phyloP scores from a whole-genome alignment of 1,139 yeast species.

The Debaryomyces robertsiae region DNA sequence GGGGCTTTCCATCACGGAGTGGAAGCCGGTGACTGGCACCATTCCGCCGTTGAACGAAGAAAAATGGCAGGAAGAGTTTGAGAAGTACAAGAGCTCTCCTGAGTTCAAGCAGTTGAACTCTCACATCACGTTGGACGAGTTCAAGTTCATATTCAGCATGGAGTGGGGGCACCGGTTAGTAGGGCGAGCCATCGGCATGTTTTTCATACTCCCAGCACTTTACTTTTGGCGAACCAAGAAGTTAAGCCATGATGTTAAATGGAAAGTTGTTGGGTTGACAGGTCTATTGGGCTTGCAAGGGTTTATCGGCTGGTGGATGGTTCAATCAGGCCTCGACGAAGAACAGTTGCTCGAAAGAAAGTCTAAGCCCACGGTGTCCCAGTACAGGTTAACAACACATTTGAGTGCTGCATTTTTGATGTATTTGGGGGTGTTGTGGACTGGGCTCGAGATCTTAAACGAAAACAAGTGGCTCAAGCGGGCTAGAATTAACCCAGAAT shows the following conservation, averaged over 20 bases:
- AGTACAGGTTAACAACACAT: constrained; percentile 91
- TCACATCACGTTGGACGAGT: constrained; percentile 88
- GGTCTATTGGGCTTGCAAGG: constrained; percentile 90
- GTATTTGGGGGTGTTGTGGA: constrained; percentile 86
- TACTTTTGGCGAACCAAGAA: constrained; percentile 71
- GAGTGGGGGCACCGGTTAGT: constrained; percentile 96
- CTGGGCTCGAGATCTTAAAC: constrained; percentile 80
- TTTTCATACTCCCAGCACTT: constrained; percentile 80
- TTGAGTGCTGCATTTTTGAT: constrained; percentile 89
- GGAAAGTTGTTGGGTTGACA: constrained; percentile 70
- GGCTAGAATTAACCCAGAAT: constrained; percentile 55
- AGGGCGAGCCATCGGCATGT: constrained; percentile 87
- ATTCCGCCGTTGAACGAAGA: constrained; percentile 79
- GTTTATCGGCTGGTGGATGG: constrained; percentile 99
- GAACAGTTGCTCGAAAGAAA: constrained; percentile 76
- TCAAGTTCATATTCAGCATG: constrained; percentile 93
- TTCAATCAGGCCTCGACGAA: constrained; percentile 89
- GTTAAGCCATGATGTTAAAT: constrained; percentile 71
- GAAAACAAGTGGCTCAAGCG: constrained; percentile 62
- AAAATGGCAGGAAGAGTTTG: constrained; percentile 87
- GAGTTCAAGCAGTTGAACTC: constrained; percentile 90
- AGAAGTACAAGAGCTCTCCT: constrained; percentile 80
- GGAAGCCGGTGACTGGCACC: constrained; percentile 97
- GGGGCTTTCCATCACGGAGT: constrained; percentile 94
- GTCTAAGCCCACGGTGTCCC: constrained; percentile 94